phyloP scores from a whole-genome alignment of 306 rosid species.

The Pyrus communis region DNA sequence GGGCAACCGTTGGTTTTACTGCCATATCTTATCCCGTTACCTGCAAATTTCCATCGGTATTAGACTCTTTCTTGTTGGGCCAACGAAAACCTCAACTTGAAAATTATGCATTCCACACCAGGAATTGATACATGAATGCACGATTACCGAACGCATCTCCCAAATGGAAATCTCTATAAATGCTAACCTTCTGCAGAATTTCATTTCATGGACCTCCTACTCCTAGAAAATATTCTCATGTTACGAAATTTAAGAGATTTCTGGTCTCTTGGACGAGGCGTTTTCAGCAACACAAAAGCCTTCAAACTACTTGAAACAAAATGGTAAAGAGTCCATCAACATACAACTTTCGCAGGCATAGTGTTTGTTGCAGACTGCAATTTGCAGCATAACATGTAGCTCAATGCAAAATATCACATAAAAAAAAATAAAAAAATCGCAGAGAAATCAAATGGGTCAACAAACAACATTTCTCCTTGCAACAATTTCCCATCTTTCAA shows the following conservation, averaged over 20 bases:
- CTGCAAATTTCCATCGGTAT: conserved; percentile 23
- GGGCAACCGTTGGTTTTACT: conserved; percentile 75
- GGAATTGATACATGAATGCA: not conserved
- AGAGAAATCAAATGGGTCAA: not conserved
- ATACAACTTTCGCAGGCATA: not conserved
- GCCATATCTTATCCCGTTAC: conserved; percentile 31
- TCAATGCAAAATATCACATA: not conserved
- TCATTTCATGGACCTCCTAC: not conserved
- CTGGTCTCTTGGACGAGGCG: not conserved
- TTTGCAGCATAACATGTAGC: not conserved
- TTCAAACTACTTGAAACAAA: not conserved
- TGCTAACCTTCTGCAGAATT: not conserved
- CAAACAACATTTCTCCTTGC: too few relatives aligned
- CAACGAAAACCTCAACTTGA: not conserved
- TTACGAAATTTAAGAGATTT: not conserved
- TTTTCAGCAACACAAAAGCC: not conserved
- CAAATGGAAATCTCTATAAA: not conserved
- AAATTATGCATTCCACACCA: not conserved
- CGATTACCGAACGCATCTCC: not conserved
- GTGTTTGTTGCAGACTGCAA: too few relatives aligned
- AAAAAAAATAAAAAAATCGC: not conserved
- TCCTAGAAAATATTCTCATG: not conserved
- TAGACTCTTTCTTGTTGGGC: not conserved
- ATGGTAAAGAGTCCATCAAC: not conserved
- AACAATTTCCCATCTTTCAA: not conserved